Base-by-base conservation (phyloP, 2,329 filamentous ascomycete genomes). In the Lachnellula willkommii region DNA sequence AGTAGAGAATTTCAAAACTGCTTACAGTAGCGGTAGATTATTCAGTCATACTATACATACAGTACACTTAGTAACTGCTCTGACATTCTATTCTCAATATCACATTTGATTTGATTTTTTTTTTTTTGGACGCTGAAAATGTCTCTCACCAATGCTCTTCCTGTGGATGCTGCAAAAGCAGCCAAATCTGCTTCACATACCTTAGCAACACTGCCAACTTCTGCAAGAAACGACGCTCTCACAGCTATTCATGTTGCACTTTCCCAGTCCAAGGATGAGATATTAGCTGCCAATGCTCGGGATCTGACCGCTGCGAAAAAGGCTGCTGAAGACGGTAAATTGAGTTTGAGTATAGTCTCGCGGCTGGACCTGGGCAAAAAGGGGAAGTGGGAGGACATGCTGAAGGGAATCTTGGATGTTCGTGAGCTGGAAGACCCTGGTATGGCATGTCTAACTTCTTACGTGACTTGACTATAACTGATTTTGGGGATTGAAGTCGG, bases 371-470 rank as follows among this genome's bases (percentile, higher is more conserved):
- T 99, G 49, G 85, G 84, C 49, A 88, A 89, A 71, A 83, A 84
- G 69, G 93, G 93, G 56, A 97, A 97, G 75, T 99, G 88, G 79
- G 92, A 96, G 68, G 94, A 97, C 69, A 97, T 99, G 94, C 79
- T 99, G 62, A 88, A 92, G 75, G 94, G 94, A 26, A 95, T 99
- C 59, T 74, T 95, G 58, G 90, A 96, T 73, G 94, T 99, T 59
- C 81, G 88, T 63, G 80, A 83, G 50, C 79, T 99, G 28, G 82
- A 88, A 49, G 94, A 99, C 74, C 94, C 94, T 63, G 82, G 90
- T 94, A 79, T 53, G 60, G 40, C 15, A 52, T 35, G 9, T 28
- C 20, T 14, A 40, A 28, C 26, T 14, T 20, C 51, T 49, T 37
- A 58, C 22, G 53, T 50, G 39, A 20, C 46, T 40, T 40, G 28